phyloP scores from a whole-genome alignment of 2,329 filamentous ascomycete species.

The Lecanicillium sp. region DNA sequence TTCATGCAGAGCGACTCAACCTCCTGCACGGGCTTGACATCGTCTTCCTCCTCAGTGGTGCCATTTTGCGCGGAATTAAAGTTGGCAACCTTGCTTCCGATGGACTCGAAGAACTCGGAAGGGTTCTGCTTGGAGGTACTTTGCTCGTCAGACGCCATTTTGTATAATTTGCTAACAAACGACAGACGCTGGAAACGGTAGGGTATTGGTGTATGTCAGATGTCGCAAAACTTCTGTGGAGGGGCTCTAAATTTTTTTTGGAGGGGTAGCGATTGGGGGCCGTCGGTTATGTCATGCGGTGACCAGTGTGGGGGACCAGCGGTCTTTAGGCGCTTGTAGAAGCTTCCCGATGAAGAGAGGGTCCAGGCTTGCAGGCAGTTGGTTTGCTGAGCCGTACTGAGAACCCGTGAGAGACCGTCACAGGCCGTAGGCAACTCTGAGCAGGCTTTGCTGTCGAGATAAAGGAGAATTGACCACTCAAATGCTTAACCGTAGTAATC shows the following conservation, averaged over 20 bases:
- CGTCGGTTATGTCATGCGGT: slow-evolving; percentile 9
- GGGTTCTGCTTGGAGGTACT: slow-evolving; percentile 26
- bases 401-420: too few relatives aligned
- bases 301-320: too few relatives aligned
- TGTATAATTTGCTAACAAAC: slow-evolving; percentile 2
- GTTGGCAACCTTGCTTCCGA: slow-evolving; percentile 52
- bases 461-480: too few relatives aligned
- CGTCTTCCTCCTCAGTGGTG: slow-evolving; percentile 32
- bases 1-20: slow-evolving; percentile 82
- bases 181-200: not conserved
- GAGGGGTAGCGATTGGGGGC: slow-evolving; percentile 15
- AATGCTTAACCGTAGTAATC: too few relatives aligned
- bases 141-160: slow-evolving; percentile 34
- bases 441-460: too few relatives aligned
- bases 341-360: slow-evolving; percentile 1
- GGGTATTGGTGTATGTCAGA: not conserved
- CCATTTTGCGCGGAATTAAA: slow-evolving; percentile 32
- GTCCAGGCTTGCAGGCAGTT: too few relatives aligned
- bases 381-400: too few relatives aligned
- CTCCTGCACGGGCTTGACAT: slow-evolving; percentile 50
- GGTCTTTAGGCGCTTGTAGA: slow-evolving; percentile 3
- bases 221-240: slow-evolving; percentile 10
- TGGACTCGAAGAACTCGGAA: slow-evolving; percentile 51
- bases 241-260: slow-evolving; percentile 14
- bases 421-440: too few relatives aligned